Evolutionary conservation across 2,329 filamentous ascomycete species (phyloP), one percentile per base, ranked within the genome.

Genomic region (Aspergillus alliaceus): DNA sequence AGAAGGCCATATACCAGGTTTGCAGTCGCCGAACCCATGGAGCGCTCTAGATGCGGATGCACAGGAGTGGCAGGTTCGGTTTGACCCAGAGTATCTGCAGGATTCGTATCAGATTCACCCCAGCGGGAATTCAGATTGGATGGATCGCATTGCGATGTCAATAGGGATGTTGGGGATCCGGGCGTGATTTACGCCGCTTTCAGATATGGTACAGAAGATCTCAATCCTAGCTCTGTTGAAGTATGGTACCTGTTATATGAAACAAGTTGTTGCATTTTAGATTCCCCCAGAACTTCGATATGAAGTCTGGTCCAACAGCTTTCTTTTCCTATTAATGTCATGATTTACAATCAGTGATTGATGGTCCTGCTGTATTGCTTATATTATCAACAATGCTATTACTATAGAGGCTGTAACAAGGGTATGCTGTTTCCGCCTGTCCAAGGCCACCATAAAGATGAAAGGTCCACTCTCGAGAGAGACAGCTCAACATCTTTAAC

Each of bases 121-220:
- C 1, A 29, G 46, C 15, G 20, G 53, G 6, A 57, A 47, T 22
- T 48, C 51, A 1, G 39, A 57, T 6, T 62, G 56, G 56, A 56
- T 57, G 51, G 61, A 62, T 42, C 42, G 48, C 4, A 56, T 64
- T 32, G 48, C 42, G 15, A 56, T 59, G 48, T 60, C 58, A 24
- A 59, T 62, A 49, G 60, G 61, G 3, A 56, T 64, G 58, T 27
- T 59, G 9, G 57, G 57, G n/a, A 27, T 56, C 9, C 20, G 49
- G 11, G 12, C 49, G 15, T 56, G 18, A 29, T 51, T 18, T 9
- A 9, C 5, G 8, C 15, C 6, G 15, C 9, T 34, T 34, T 34
- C 15, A 15, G 9, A 2, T 34, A 34, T 7, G 31, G 31, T 34
- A 15, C 31, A 12, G 7, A 34, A 34, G 31, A 31, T 31, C 29